A percentile compares a stretch with the other conserved stretches of the same genome.
These are phyloP conservation scores for Botrytis paeoniae DNA, from an alignment of 2,329 filamentous ascomycete genomes.

Conservation along the genomic window DNA sequence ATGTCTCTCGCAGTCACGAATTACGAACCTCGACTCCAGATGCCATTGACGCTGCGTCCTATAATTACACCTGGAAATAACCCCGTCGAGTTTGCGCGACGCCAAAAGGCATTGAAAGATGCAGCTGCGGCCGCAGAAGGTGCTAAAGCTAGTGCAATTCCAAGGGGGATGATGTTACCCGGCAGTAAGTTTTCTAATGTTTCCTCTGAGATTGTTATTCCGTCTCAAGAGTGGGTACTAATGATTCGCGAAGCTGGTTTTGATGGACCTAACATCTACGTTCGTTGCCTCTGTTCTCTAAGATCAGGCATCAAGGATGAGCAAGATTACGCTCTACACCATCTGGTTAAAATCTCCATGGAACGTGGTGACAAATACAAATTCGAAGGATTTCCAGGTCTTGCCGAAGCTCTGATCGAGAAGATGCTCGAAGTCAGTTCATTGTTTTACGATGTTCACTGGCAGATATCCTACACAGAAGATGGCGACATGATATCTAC, in stretches of 20 bases:
- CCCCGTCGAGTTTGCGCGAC: constrained; percentile 62
- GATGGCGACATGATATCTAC: constrained; percentile 47
- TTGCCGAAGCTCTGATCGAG: constrained; percentile 84
- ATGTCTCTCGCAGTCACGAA: constrained; percentile 60
- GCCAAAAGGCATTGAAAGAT: constrained; percentile 47
- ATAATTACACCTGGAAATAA: constrained; percentile 75
- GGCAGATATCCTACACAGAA: constrained; percentile 73
- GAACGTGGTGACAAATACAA: constrained; percentile 94
- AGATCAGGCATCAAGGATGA: constrained; percentile 77
- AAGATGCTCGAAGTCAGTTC: constrained; percentile 76
- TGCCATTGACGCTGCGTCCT: constrained; percentile 66
- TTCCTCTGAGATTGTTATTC: constrained; percentile 18
- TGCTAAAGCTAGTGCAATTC: constrained; percentile 42
- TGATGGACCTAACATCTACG: constrained; percentile 85
- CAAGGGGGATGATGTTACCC: constrained; percentile 54
- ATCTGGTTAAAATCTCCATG: constrained; percentile 91
- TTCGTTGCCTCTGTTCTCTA: constrained; percentile 79
- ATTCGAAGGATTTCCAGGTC: constrained; percentile 84
- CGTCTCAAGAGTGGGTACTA: constrained; percentile 19
- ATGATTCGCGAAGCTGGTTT: constrained; percentile 47
- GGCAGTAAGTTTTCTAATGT: constrained; percentile 52
- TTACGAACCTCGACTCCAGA: constrained; percentile 64
- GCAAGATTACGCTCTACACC: constrained; percentile 88
- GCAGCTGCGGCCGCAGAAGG: constrained; percentile 40
- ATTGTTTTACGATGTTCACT: constrained; percentile 79